Base-by-base conservation (phyloP, 1,284 basidiomycete genomes). In the Fomitopsis schrenkii region DNA sequence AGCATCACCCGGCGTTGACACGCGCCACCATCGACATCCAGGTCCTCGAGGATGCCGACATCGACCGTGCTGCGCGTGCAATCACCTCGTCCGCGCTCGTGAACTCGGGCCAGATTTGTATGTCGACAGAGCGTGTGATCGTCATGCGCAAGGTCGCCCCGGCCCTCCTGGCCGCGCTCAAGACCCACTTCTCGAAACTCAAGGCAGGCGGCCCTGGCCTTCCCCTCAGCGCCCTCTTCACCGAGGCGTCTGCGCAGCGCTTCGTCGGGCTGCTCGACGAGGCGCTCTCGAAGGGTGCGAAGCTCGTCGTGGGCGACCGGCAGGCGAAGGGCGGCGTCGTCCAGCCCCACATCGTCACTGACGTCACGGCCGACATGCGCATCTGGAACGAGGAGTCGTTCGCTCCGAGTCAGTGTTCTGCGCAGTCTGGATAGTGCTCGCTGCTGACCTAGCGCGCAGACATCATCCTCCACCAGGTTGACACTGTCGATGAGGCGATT, bases 101-200 rank as follows among this genome's bases (percentile, higher is more conserved):
- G 41, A 81, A 87, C 71, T 84, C 83, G 2, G 87, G 87, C 1
- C 80, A 90, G 73, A 78, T 90, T 56, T 90, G 88, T 75, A 88
- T 90, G 86, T 84, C 85, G 1, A 84, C 85, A 1, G 86, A 88
- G 66, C 83, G 87, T 22, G 79, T 90, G 26, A 80, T 90, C 55
- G 84, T 86, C 8, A 83, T 85, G 65, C 68, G 77, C 28, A 71
- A 69, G 8, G 72, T 76, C 28, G 72, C 76, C 1, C 70, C 77
- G 1, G 60, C 64, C 1, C 72, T 84, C 6, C 68, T 81, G 8
- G 66, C 73, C 1, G 66, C 72, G 12, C 69, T 84, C 7, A 72
- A 70, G 36, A 66, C 70, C 8, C 67, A 84, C 5, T 73, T 72
- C 44, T 65, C 65, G 60, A 55, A 68, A 28, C 64, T 83, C 60